Evolutionary conservation across 192 early-diverging fungal genomes (phyloP), one percentile per base, ranked within the genome.

Genomic region (Entomortierella beljakovae): DNA sequence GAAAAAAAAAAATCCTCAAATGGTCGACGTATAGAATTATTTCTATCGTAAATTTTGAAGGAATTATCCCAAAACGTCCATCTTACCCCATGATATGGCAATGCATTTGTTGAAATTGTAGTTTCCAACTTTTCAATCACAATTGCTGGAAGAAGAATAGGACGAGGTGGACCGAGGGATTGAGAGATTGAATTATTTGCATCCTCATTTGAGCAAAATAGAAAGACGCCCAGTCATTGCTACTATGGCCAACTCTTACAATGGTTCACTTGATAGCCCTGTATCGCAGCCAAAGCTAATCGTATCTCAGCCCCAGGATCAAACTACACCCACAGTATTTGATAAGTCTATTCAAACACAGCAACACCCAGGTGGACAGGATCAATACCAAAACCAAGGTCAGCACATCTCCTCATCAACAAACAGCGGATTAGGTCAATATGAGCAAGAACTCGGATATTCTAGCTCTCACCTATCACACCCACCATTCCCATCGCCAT

Each of bases 401-500:
- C 35, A 29, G n/a, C 58, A 60, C 20, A 43, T 37, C 20, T 22
- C 40, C 6, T 22, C 38, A 23, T 29, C 29, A 3, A 6, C 58
- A 3, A 26, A 26, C 20, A 25, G 4, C 46, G 25, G 38, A 1
- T 33, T 49, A 20, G 34, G 49, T 5, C 43, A 32, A 40, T 26
- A 10, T 13, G 59, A 61, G 28, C 59, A 61, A 18, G 59, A 61
- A 10, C 18, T 32, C 1, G 59, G 25, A 9, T 61, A 49, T 35
- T 53, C 31, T 29, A 37, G 18, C 9, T 20, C 31, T 11, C 56
- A 37, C 32, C 55, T 16, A 20, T 40, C 67, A 9, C 67, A 57
- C 29, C 59, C 62, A 10, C 70, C 60, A 11, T 58, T 65, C 33
- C 62, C 52, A 26, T 49, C 61, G 8, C 60, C 58, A 3, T 73